Conservation (phyloP, 148 eudicot species). For the Chenopodium quinoa region DNA sequence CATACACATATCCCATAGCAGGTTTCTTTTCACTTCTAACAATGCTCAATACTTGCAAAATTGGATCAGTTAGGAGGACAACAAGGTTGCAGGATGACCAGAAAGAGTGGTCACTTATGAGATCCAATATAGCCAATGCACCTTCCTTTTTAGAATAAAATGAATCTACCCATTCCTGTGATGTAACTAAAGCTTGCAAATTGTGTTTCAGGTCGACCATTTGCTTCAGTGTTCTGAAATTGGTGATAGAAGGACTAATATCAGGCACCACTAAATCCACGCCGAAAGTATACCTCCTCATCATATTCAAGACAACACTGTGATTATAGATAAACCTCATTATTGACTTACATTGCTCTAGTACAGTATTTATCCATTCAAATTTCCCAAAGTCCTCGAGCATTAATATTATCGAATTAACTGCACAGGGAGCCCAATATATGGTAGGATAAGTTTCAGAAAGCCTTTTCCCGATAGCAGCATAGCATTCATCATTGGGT, state of each 20-base stretch:
- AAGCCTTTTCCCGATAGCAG: constrained; percentile 58
- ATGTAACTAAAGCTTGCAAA: constrained; percentile 81
- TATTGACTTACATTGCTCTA: constrained; percentile 71
- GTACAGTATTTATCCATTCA: constrained; percentile 52
- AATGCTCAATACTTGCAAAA: constrained; percentile 61
- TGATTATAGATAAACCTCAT: constrained; percentile 82
- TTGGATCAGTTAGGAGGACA: constrained; percentile 59
- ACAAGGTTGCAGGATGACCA: constrained; percentile 74
- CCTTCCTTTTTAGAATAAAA: constrained; percentile 69
- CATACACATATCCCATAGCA: constrained; percentile 85
- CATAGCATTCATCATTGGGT: constrained; percentile 56
- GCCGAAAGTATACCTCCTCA: constrained; percentile 79
- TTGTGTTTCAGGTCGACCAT: constrained; percentile 69
- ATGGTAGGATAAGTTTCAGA: constrained; percentile 58
- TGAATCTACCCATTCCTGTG: constrained; percentile 96
- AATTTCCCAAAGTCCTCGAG: constrained; percentile 69
- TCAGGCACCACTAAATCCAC: constrained; percentile 76
- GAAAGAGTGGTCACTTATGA: constrained; percentile 62
- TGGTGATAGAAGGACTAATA: constrained; percentile 45
- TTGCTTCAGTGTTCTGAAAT: constrained; percentile 65
- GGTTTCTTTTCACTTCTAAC: constrained; percentile 64
- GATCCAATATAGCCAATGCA: constrained; percentile 67
- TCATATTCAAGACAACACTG: constrained; percentile 66
- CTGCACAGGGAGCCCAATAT: constrained; percentile 92
- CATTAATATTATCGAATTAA: constrained; percentile 56